A percentile compares a stretch with the other conserved stretches of the same genome.
Evolutionary conservation across 2,329 filamentous ascomycete genomes (phyloP).

Genomic region (Pseudofabraea citricarpa): DNA sequence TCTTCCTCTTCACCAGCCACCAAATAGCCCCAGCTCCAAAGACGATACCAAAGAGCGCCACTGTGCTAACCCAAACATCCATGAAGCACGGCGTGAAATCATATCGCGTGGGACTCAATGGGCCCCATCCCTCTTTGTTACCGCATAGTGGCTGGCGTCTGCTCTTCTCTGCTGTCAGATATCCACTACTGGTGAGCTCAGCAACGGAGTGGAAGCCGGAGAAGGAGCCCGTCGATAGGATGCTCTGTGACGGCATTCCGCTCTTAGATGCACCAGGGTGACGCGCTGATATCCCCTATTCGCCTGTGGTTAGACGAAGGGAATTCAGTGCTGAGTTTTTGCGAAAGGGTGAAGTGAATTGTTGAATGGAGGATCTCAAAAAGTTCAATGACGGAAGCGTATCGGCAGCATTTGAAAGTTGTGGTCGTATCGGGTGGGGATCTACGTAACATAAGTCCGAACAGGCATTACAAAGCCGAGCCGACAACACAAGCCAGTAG

Average conservation of each 20-base stretch:
- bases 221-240: slow-evolving; percentile 52
- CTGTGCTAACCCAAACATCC: slow-evolving; percentile 78
- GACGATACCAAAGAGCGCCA: slow-evolving; percentile 75
- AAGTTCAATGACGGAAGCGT: too few species aligned
- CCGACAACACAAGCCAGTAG: too few species aligned
- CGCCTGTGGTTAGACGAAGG: slow-evolving; percentile 4
- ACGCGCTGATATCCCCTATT: slow-evolving; percentile 8
- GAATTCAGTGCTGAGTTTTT: slow-evolving; percentile 8
- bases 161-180: slow-evolving; percentile 44
- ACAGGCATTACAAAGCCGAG: background rate
- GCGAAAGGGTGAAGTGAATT: background rate
- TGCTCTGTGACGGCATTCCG: slow-evolving; percentile 19
- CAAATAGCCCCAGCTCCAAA: slow-evolving; percentile 73
- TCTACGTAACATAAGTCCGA: background rate
- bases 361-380: background rate
- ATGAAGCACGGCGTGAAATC: slow-evolving; percentile 98
- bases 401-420: too few species aligned
- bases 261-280: background rate
- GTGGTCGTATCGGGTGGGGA: background rate
- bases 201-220: slow-evolving; percentile 47
- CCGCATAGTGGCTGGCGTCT: slow-evolving; percentile 69
- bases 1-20: slow-evolving; percentile 70
- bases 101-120: slow-evolving; percentile 78
- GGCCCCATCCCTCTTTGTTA: slow-evolving; percentile 93
- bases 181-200: slow-evolving; percentile 49